These are phyloP conservation scores for Epicoccum nigrum DNA, from an alignment of 2,329 filamentous ascomycete genomes.

Conservation along the genomic window DNA sequence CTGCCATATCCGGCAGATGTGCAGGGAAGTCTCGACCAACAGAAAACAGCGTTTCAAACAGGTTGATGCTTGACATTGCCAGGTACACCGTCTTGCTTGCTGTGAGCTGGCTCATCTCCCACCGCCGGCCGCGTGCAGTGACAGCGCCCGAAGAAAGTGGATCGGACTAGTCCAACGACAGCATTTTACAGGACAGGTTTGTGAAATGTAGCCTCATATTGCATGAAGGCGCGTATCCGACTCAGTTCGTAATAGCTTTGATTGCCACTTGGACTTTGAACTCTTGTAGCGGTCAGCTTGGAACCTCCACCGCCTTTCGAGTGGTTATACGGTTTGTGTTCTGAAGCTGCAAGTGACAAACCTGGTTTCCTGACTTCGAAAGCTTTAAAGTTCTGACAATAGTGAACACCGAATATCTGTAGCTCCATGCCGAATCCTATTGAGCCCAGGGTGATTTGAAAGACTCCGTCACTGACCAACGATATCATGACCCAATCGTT, in stretches of 20 bases:
- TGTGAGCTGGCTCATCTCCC: conserved; percentile 38
- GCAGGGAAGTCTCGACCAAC: conserved; percentile 16
- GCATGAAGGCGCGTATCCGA: conserved; percentile 10
- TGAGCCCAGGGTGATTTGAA: too few relatives aligned
- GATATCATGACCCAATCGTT: not conserved
- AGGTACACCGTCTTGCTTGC: conserved; percentile 23
- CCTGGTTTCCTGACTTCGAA: too few relatives aligned
- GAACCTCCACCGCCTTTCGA: too few relatives aligned
- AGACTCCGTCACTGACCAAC: conserved; percentile 13
- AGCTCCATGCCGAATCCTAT: too few relatives aligned
- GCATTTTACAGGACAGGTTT: conserved; percentile 17
- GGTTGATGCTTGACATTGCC: conserved; percentile 3
- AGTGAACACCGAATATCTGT: too few relatives aligned
- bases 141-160: conserved; percentile 21
- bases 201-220: conserved; percentile 22
- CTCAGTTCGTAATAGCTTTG: conserved; percentile 21
- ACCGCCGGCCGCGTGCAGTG: conserved; percentile 37
- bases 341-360: too few relatives aligned
- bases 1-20: conserved; percentile 21
- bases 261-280: conserved; percentile 28
- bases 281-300: conserved; percentile 32
- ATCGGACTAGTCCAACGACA: conserved; percentile 1
- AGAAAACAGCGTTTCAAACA: not conserved
- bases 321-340: too few relatives aligned
- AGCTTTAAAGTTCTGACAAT: too few relatives aligned